phyloP scores from a whole-genome alignment of 176 grass and related monocot species.

The Sorghum bicolor region Sorghum_bicolor_NCBIv3 NC_012873.2:8722001-8722500 shows the following conservation, averaged over 20 bases:
- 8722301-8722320: neutral
- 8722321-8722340: neutral
- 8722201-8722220: conserved; percentile 20
- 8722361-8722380: conserved; percentile 14
- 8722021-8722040: neutral
- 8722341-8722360: neutral
- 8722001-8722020: neutral
- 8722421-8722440: neutral
- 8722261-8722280: conserved; percentile 58
- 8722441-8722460: conserved; percentile 40
- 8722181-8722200: conserved; percentile 30
- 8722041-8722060: neutral
- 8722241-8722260: conserved; percentile 85
- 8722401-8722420: neutral
- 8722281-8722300: conserved; percentile 46
- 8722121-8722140: conserved; percentile 22
- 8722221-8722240: conserved; percentile 56
- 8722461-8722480: conserved; percentile 60
- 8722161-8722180: conserved; percentile 20
- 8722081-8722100: neutral
- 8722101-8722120: neutral
- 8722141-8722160: neutral
- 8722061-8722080: neutral
- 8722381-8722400: neutral
- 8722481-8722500: conserved; percentile 70